phyloP scores from a whole-genome alignment of 306 rosid genomes.

The Begonia loranthoides region DNA sequence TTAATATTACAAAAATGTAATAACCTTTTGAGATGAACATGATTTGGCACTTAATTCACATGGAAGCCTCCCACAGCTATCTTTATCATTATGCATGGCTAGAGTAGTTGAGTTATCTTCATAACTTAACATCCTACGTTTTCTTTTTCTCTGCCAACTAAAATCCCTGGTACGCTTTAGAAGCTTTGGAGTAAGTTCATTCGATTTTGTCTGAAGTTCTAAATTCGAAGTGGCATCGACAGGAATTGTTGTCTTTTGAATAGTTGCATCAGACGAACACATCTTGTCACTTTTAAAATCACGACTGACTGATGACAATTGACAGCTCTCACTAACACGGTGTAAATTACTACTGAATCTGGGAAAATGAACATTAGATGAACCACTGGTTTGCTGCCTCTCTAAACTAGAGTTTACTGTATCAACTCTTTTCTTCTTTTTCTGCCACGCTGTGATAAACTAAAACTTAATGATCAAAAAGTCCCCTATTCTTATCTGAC shows the following conservation, averaged over 20 bases:
- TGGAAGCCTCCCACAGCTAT: constrained; percentile 19
- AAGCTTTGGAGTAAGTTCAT: constrained; percentile 14
- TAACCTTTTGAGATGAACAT: constrained; percentile 27
- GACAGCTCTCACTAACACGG: too few relatives aligned
- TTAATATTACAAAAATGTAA: background rate
- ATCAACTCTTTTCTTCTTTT: constrained; percentile 38
- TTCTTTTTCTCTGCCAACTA: constrained; percentile 56
- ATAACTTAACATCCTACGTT: constrained; percentile 21
- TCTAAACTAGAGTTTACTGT: constrained; percentile 10
- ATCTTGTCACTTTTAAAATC: constrained; percentile 3
- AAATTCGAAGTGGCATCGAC: constrained; percentile 15
- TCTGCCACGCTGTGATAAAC: constrained; percentile 26
- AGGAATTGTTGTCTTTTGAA: constrained; percentile 8
- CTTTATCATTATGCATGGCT: constrained; percentile 10
- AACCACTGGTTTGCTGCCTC: constrained; percentile 21
- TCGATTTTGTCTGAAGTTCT: constrained; percentile 12
- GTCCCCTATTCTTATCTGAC: background rate
- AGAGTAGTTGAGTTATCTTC: constrained; percentile 14
- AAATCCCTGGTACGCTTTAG: constrained; percentile 57
- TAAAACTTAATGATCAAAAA: constrained; percentile 12
- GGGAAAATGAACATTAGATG: constrained; percentile 13
- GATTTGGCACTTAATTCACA: constrained; percentile 12
- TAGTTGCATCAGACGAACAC: constrained; percentile 18
- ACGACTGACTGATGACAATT: too few relatives aligned
- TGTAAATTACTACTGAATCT: too few relatives aligned